Percentiles rank a stretch among this genome's conserved stretches.
phyloP scores from a whole-genome alignment of 139 green algal species.

The Ettlia oleoabundans region DNA sequence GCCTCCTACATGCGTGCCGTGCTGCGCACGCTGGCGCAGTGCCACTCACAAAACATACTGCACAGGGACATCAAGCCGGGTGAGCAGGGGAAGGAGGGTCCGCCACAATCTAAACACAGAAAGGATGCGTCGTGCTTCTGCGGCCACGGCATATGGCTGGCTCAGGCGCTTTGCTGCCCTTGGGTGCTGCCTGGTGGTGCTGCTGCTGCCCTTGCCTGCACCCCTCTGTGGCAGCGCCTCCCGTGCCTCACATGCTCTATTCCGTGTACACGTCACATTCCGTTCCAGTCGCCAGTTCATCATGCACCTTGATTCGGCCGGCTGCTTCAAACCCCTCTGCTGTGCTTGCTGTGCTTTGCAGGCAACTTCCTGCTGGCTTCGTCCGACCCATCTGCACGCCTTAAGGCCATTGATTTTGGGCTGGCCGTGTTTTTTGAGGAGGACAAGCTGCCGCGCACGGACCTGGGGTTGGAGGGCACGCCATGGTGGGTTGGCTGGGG shows the following conservation, averaged over 20 bases:
- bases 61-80: conserved; percentile 84
- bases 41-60: conserved; percentile 67
- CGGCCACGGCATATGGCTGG: too few species aligned
- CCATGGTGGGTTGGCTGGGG: conserved; percentile 81
- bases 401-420: conserved; percentile 97
- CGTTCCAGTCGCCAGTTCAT: background rate
- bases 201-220: too few species aligned
- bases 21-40: conserved; percentile 57
- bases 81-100: too few species aligned
- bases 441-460: conserved; percentile 69
- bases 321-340: background rate
- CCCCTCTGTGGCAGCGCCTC: background rate
- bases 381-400: conserved; percentile 62
- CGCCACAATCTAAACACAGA: too few species aligned
- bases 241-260: too few species aligned
- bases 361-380: conserved; percentile 94
- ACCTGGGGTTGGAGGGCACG: conserved; percentile 92
- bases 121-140: too few species aligned
- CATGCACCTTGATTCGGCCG: background rate
- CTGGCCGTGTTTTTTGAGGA: conserved; percentile 84
- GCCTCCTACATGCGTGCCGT: conserved; percentile 56
- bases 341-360: conserved; percentile 22
- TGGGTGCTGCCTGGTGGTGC: too few species aligned
- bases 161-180: too few species aligned
- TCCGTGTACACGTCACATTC: too few species aligned